Evolutionary conservation across 2,329 filamentous ascomycete species (phyloP), one percentile per base, ranked within the genome.

Genomic region (Exophiala xenobiotica): DNA sequence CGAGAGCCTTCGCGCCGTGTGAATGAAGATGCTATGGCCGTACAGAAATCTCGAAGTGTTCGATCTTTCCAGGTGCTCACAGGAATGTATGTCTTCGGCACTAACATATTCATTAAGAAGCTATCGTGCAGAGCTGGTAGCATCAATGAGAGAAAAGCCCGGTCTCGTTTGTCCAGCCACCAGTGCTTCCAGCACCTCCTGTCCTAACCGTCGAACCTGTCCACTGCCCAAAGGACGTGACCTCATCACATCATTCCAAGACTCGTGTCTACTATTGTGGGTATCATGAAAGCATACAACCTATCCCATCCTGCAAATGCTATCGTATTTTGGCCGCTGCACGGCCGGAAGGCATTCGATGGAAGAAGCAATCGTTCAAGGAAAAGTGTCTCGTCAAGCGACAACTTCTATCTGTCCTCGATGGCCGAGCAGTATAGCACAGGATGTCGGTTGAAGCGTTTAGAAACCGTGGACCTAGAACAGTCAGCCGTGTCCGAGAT

Each of bases 381-480:
- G 31, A 44, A 42, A 39, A 49, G 14, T 29, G 46, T 37, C 38
- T 46, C 39, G 38, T 49, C 51, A 23, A 45, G 41, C 51, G 54
- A 59, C 51, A 51, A 53, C 64, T 68, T 63, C 65, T 65, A 68
- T 66, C 64, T 63, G 61, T 69, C 65, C 67, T 67, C 65, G 66
- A 64, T 60, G 65, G 68, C 68, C 65, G 67, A 66, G 65, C 67
- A 68, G 69, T 68, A 69, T 67, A 68, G 66, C 70, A 65, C 63
- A 68, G 69, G 70, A 68, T 64, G 63, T 66, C 64, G 67, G 65
- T 63, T 65, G 66, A 63, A 62, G 62, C 64, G 65, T 63, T 69
- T 77, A 78, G 71, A 78, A 78, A 57, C 75, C 75, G 64, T 78
- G 75, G 69, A 78, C 75, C 72, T 75, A 53, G 22, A 18, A 14